These are phyloP conservation scores for Zopfochytrium polystomum DNA, from an alignment of 371 early-diverging fungal genomes.

Conservation along the genomic window DNA sequence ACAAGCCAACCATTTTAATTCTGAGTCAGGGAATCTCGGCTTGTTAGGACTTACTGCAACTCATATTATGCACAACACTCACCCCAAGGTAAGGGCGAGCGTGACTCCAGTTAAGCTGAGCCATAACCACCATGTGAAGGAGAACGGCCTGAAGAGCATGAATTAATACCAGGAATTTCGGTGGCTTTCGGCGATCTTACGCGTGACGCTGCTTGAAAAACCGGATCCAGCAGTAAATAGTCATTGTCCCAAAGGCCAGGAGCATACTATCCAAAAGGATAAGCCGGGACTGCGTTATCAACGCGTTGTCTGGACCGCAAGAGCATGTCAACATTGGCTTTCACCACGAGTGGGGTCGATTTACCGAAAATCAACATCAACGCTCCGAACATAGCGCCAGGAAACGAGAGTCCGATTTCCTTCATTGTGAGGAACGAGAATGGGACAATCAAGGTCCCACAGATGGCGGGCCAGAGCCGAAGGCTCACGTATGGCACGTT, in stretches of 20 bases:
- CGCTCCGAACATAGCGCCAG: slow-evolving; percentile 73
- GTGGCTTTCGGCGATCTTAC: slow-evolving; percentile 56
- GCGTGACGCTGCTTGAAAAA: slow-evolving; percentile 77
- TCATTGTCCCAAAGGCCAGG: slow-evolving; percentile 77
- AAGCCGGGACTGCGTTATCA: slow-evolving; percentile 87
- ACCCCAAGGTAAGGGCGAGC: slow-evolving; percentile 82
- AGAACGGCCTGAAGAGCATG: slow-evolving; percentile 32
- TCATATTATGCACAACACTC: slow-evolving; percentile 18
- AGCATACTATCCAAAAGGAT: slow-evolving; percentile 93
- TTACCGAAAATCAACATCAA: slow-evolving; percentile 80
- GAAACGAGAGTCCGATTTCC: slow-evolving; percentile 77
- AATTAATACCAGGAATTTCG: too few relatives aligned
- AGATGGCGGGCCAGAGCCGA: slow-evolving; percentile 73
- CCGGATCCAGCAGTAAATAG: slow-evolving; percentile 78
- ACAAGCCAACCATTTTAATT: slow-evolving; percentile 94
- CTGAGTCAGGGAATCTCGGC: slow-evolving; percentile 39
- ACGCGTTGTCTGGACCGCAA: slow-evolving; percentile 71
- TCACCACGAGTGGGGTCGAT: slow-evolving; percentile 6
- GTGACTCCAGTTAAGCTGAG: slow-evolving; percentile 85
- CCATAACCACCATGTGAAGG: slow-evolving; percentile 81
- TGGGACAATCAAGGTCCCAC: slow-evolving; percentile 75
- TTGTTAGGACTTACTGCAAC: background rate
- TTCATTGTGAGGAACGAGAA: slow-evolving; percentile 82
- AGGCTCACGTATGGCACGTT: slow-evolving; percentile 87
- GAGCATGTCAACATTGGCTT: too few relatives aligned